Conservation (phyloP, 176 grass and related monocot species). For the sorghum (Sorghum bicolor) region DNA sequence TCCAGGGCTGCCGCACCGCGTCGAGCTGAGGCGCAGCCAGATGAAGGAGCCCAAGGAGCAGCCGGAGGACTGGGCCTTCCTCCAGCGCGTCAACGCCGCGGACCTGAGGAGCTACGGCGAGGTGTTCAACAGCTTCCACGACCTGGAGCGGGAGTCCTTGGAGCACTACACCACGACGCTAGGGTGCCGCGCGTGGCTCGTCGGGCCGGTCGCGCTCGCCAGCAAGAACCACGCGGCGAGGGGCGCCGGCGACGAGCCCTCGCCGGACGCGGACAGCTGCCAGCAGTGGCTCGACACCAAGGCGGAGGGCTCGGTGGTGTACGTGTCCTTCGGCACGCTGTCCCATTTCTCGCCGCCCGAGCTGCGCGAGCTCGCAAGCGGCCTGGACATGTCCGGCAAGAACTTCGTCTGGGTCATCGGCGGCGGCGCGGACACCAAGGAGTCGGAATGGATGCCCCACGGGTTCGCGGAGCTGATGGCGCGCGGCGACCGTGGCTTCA, state of each 20-base stretch:
- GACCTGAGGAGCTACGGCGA: constrained; percentile 34
- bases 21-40: constrained; percentile 40
- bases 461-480: constrained; percentile 37
- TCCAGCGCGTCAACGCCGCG: not conserved
- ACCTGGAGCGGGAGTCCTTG: constrained; percentile 49
- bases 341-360: constrained; percentile 17
- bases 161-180: constrained; percentile 9
- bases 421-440: not conserved
- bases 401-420: constrained; percentile 60
- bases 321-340: constrained; percentile 59
- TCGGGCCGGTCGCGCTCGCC: constrained; percentile 50
- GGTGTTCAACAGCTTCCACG: constrained; percentile 61
- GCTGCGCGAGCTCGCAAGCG: constrained; percentile 46
- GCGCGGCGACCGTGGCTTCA: constrained; percentile 23
- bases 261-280: constrained; percentile 14
- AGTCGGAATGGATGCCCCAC: constrained; percentile 36
- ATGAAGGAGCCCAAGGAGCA: not conserved
- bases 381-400: constrained; percentile 34
- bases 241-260: constrained; percentile 17
- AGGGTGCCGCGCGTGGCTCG: constrained; percentile 34
- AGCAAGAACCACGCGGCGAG: constrained; percentile 29
- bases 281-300: constrained; percentile 48
- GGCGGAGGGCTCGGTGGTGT: constrained; percentile 35
- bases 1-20: constrained; percentile 44
- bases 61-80: not conserved